Conservation (phyloP, 2,329 filamentous ascomycete species). For the Parascedosporium putredinis region DNA sequence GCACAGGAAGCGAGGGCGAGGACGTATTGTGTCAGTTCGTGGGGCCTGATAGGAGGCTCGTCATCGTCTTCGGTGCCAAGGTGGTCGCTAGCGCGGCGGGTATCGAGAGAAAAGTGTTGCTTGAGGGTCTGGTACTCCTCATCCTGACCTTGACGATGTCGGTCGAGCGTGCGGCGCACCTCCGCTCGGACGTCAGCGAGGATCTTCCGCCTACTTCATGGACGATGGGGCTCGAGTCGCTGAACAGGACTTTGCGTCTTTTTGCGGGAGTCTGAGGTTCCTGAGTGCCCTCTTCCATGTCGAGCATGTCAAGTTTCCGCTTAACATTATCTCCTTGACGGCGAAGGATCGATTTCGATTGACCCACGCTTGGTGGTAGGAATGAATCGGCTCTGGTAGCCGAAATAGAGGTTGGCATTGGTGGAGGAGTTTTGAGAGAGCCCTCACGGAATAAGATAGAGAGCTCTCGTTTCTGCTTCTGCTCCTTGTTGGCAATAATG, state of each 20-base stretch:
- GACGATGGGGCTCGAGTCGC: constrained; percentile 45
- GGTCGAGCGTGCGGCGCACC: constrained; percentile 45
- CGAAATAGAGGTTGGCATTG: not conserved
- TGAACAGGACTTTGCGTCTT: constrained; percentile 47
- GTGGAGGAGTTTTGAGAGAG: not conserved
- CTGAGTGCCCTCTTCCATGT: constrained; percentile 27
- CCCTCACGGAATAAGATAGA: too few relatives aligned
- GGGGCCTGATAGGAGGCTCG: constrained; percentile 34
- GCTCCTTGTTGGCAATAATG: not conserved
- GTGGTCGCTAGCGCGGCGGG: constrained; percentile 29
- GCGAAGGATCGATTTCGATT: constrained; percentile 40
- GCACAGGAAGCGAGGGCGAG: constrained; percentile 52
- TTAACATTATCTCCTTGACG: constrained; percentile 16
- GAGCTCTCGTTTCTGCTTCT: not conserved
- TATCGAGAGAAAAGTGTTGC: constrained; percentile 43
- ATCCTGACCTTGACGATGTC: constrained; percentile 45
- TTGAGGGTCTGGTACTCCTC: constrained; percentile 53
- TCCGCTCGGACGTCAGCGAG: constrained; percentile 45
- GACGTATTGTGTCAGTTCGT: constrained; percentile 50
- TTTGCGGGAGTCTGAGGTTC: constrained; percentile 35
- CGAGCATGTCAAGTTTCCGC: constrained; percentile 33
- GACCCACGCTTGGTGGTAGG: constrained; percentile 21
- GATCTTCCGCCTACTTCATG: constrained; percentile 43
- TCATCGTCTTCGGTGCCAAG: constrained; percentile 20
- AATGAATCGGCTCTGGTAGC: not conserved